Conservation (phyloP, 2,329 filamentous ascomycete species). For the Aspergillus melleus region DNA sequence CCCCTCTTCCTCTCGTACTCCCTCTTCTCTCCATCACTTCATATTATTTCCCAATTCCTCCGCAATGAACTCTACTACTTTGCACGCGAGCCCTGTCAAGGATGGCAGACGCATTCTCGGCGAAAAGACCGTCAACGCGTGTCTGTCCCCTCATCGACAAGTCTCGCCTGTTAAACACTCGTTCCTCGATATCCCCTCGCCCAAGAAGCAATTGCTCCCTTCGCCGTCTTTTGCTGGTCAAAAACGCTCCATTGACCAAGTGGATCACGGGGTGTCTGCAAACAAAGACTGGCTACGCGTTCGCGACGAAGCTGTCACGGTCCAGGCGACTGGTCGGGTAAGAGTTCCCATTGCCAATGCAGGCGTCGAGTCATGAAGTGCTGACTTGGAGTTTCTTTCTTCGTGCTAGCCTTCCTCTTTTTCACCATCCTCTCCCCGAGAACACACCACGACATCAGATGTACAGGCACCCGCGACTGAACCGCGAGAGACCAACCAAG, state of each 20-base stretch:
- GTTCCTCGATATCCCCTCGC: conserved; percentile 25
- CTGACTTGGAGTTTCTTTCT: not conserved
- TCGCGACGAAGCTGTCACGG: not conserved
- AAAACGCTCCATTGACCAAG: conserved; percentile 43
- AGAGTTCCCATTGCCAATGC: not conserved
- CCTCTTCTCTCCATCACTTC: not conserved
- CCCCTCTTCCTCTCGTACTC: not conserved
- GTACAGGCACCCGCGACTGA: not conserved
- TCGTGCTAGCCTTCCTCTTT: not conserved
- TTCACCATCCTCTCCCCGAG: not conserved
- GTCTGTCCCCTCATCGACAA: conserved; percentile 27
- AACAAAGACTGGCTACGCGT: conserved; percentile 16
- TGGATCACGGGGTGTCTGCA: conserved; percentile 25
- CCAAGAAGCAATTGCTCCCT: conserved; percentile 33
- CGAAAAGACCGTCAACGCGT: conserved; percentile 45
- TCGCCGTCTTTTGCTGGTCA: conserved; percentile 39
- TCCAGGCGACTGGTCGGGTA: not conserved
- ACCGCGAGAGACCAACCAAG: conserved; percentile 12
- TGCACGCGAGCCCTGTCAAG: conserved; percentile 35
- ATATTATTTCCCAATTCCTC: not conserved
- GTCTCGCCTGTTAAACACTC: conserved; percentile 31
- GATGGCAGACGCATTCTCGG: conserved; percentile 41
- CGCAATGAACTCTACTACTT: conserved; percentile 11
- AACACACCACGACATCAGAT: conserved; percentile 19
- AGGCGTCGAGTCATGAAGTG: not conserved